phyloP scores from a whole-genome alignment of 148 eudicot species.

The Rhododendron simsii region DNA sequence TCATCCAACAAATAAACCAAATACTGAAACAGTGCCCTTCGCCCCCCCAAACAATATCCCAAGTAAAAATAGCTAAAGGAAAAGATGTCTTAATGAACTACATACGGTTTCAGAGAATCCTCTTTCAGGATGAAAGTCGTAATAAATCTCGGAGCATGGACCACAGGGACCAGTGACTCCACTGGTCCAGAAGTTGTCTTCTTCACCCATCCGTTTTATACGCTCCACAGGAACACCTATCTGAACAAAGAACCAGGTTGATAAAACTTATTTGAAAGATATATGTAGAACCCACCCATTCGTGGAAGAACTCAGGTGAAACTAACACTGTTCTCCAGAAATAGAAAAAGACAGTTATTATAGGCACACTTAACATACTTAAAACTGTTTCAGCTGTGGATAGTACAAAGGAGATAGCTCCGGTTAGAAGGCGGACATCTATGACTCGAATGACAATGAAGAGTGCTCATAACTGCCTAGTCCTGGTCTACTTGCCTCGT shows the following conservation, averaged over 20 bases:
- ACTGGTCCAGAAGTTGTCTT: slow-evolving; percentile 98
- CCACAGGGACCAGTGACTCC: slow-evolving; percentile 98
- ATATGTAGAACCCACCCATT: not conserved
- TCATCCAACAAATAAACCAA: slow-evolving; percentile 1
- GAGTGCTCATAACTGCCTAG: not conserved
- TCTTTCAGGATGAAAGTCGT: slow-evolving; percentile 94
- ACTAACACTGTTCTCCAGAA: not conserved
- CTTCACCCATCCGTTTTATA: slow-evolving; percentile 85
- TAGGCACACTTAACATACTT: not conserved
- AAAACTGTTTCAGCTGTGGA: not conserved
- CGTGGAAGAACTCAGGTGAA: not conserved
- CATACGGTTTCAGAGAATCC: slow-evolving; percentile 76
- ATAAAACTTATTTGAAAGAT: not conserved
- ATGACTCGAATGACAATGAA: not conserved
- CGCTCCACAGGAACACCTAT: slow-evolving; percentile 77
- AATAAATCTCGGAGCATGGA: slow-evolving; percentile 94
- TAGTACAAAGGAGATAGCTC: not conserved
- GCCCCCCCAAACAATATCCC: not conserved
- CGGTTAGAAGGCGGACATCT: slow-evolving; percentile 1
- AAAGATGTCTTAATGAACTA: slow-evolving; percentile 3
- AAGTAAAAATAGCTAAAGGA: not conserved
- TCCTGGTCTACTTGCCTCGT: slow-evolving; percentile 47
- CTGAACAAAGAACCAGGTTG: slow-evolving; percentile 35
- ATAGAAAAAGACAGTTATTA: not conserved
- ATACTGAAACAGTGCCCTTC: not conserved